phyloP scores from a whole-genome alignment of 371 early-diverging fungal species.

The Mucor plumbeus region DNA sequence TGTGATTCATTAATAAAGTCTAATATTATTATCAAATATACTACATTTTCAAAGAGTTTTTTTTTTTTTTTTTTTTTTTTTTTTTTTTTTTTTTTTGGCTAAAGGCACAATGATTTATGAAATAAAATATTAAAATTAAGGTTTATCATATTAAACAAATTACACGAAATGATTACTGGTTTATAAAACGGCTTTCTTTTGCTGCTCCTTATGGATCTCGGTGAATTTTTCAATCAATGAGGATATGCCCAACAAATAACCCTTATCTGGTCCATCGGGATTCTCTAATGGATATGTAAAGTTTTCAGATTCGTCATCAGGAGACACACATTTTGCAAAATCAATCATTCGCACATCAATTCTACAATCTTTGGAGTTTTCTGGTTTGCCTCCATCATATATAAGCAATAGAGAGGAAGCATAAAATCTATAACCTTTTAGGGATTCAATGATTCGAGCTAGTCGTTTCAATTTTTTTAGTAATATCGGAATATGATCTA shows the following conservation, averaged over 20 bases:
- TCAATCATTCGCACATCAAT: conserved; percentile 90
- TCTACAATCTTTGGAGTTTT: conserved; percentile 22
- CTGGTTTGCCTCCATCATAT: conserved; percentile 45
- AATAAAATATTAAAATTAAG: neutral
- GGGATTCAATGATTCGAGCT: conserved; percentile 67
- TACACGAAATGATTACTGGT: too few species aligned
- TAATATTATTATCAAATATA: too few species aligned
- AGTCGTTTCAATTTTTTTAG: conserved; percentile 73
- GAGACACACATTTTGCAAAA: conserved; percentile 81
- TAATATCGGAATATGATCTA: conserved; percentile 78
- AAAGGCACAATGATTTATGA: too few species aligned
- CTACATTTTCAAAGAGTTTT: too few species aligned
- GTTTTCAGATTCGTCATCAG: conserved; percentile 28
- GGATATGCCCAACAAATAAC: conserved; percentile 76
- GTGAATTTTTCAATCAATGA: conserved; percentile 52
- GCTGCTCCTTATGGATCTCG: neutral
- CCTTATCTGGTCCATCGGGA: conserved; percentile 63
- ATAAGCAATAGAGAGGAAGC: conserved; percentile 83
- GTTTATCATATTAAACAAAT: neutral
- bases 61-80: too few species aligned
- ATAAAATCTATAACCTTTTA: conserved; percentile 89
- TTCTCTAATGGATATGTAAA: conserved; percentile 68
- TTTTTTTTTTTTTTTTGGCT: too few species aligned
- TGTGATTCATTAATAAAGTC: too few species aligned
- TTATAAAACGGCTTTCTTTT: neutral